Conservation (phyloP, 148 eudicot species). For the Bassia scoparia region DNA sequence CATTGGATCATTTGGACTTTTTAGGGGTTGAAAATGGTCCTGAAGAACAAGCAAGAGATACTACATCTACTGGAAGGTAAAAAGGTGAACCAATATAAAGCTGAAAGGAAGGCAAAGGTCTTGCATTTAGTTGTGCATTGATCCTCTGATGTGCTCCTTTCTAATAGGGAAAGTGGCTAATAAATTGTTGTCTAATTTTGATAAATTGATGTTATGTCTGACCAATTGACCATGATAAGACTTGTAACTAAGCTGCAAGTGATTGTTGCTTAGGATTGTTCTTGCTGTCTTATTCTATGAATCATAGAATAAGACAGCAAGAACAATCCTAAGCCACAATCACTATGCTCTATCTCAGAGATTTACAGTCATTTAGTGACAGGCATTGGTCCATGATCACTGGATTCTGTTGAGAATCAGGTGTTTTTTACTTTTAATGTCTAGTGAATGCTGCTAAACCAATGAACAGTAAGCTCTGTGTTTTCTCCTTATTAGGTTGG, state of each 20-base stretch:
- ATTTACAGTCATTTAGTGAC: background rate
- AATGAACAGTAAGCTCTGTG: background rate
- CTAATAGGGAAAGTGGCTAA: background rate
- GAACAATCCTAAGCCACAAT: too few relatives aligned
- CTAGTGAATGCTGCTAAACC: too few relatives aligned
- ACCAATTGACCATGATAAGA: background rate
- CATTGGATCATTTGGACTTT: constrained; percentile 1
- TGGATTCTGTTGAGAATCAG: background rate
- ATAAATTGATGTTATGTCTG: background rate
- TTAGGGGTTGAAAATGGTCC: constrained; percentile 37
- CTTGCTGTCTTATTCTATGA: background rate
- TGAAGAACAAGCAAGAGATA: constrained; percentile 39
- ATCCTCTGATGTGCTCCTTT: background rate
- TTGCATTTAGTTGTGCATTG: background rate
- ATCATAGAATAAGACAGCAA: too few relatives aligned
- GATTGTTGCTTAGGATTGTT: background rate
- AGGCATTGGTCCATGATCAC: background rate
- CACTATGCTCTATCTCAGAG: background rate
- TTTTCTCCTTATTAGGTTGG: background rate
- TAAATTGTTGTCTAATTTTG: background rate
- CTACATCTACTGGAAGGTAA: constrained; percentile 51
- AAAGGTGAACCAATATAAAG: constrained; percentile 24
- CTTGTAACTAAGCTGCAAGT: background rate
- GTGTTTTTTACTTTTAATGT: background rate
- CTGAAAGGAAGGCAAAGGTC: background rate